A percentile compares a stretch with the other conserved stretches of the same genome.
Evolutionary conservation across 768 basidiomycete species (phyloP).

Genomic region (Leccinum sublutescens): DNA sequence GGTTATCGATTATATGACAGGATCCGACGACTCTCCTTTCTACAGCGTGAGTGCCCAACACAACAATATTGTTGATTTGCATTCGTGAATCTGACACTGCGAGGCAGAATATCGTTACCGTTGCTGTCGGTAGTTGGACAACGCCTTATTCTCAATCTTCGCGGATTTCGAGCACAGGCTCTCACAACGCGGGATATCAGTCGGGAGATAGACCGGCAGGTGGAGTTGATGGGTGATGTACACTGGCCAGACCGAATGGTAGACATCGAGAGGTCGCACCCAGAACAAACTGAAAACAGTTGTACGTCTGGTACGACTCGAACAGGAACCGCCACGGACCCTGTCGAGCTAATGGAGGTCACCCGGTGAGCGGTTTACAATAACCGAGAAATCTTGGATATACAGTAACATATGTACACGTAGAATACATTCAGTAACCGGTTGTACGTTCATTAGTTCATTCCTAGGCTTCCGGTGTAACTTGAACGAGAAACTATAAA

Average conservation of each 20-base stretch:
- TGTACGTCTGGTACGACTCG: background rate
- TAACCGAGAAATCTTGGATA: background rate
- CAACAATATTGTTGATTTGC: background rate
- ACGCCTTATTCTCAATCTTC: constrained; percentile 20
- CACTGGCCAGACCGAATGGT: background rate
- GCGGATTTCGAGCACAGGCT: background rate
- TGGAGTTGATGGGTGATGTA: background rate
- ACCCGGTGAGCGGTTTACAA: background rate
- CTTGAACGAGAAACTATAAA: too few species aligned
- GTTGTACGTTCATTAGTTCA: too few species aligned
- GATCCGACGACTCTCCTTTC: background rate
- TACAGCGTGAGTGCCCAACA: background rate
- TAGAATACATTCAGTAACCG: too few species aligned
- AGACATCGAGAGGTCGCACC: background rate
- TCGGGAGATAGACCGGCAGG: constrained; percentile 2
- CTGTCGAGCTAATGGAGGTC: background rate
- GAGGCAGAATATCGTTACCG: constrained; percentile 12
- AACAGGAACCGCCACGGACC: background rate
- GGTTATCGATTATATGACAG: background rate
- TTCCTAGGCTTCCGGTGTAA: too few species aligned
- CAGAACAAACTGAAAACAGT: background rate
- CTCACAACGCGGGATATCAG: constrained; percentile 7
- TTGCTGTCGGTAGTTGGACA: constrained; percentile 15
- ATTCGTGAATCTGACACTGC: background rate
- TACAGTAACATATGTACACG: too few species aligned